Conservation (phyloP, 2,329 filamentous ascomycete genomes). For the Neonectria neomacrospora region DNA sequence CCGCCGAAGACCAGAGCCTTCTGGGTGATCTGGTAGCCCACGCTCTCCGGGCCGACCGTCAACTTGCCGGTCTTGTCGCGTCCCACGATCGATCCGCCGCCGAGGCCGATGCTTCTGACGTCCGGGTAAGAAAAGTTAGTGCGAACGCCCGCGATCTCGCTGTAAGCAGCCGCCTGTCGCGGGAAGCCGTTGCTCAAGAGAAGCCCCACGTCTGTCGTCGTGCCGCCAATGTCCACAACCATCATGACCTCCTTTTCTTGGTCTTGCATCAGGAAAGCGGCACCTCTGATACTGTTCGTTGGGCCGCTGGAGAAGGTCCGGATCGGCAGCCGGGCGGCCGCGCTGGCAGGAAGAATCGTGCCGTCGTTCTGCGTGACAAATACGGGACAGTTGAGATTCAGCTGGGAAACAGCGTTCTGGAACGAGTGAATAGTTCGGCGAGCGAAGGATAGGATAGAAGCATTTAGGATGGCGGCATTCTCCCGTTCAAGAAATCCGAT, state of each 20-base stretch:
- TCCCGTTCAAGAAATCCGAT: conserved; percentile 69
- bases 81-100: conserved; percentile 67
- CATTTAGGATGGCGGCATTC: conserved; percentile 73
- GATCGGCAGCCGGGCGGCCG: conserved; percentile 67
- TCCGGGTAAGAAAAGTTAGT: conserved; percentile 70
- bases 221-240: conserved; percentile 75
- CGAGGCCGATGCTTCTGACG: conserved; percentile 69
- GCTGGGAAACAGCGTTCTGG: conserved; percentile 63
- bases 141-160: conserved; percentile 69
- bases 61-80: conserved; percentile 49
- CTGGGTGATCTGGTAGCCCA: conserved; percentile 65
- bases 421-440: conserved; percentile 67
- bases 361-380: conserved; percentile 74
- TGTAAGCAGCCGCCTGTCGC: conserved; percentile 70
- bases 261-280: conserved; percentile 65
- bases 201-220: conserved; percentile 72
- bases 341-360: conserved; percentile 64
- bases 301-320: conserved; percentile 71
- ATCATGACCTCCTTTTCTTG: conserved; percentile 57
- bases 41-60: conserved; percentile 68
- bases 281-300: conserved; percentile 72
- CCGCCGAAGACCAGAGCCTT: conserved; percentile 69
- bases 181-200: conserved; percentile 72
- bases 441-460: conserved; percentile 68
- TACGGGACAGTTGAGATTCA: conserved; percentile 61